phyloP scores from a whole-genome alignment of 208 protist genomes.

The Trypanosoma caninum region DNA sequence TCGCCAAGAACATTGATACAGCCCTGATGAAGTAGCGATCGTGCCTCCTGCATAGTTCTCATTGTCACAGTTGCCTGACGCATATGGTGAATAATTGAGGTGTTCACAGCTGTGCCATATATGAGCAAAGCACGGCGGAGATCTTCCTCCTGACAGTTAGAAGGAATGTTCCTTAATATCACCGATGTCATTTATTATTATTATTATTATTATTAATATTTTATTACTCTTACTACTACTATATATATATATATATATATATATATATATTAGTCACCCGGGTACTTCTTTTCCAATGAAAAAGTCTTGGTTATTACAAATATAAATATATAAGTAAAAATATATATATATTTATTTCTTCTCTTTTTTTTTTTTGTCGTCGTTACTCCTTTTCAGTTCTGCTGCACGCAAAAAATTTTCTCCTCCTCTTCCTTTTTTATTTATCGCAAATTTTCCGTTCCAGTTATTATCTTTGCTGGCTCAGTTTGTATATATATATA shows the following conservation, averaged over 20 bases:
- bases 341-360: neutral
- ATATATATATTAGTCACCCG: neutral
- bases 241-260: no score
- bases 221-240: neutral
- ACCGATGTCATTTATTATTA: constrained; percentile 20
- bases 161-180: constrained; percentile 64
- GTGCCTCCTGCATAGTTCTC: constrained; percentile 66
- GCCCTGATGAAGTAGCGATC: constrained; percentile 53
- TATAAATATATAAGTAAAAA: no score
- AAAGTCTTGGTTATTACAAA: no score
- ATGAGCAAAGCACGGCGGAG: constrained; percentile 73
- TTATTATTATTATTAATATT: neutral
- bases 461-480: neutral
- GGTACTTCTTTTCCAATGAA: neutral
- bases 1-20: constrained; percentile 71
- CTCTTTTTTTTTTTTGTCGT: neutral
- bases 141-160: constrained; percentile 63
- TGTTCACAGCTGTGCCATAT: constrained; percentile 64
- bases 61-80: constrained; percentile 75
- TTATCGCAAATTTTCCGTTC: neutral
- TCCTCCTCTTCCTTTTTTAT: neutral
- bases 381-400: neutral
- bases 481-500: neutral
- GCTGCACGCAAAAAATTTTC: neutral
- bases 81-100: constrained; percentile 40